phyloP scores from a whole-genome alignment of 345 rosid species.

The Brassica nigra region DNA sequence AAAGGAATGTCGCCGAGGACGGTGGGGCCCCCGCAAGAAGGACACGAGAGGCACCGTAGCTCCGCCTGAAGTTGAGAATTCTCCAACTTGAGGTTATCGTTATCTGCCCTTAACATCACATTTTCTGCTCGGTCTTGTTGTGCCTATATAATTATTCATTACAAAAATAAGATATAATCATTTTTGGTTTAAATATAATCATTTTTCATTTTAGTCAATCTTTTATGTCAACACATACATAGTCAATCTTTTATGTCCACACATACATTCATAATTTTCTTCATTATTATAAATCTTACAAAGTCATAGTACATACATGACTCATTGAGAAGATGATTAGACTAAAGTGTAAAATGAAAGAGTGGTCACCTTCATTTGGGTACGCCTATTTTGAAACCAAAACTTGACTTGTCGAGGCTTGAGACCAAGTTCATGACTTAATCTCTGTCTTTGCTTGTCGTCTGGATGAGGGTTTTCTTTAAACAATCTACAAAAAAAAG shows the following conservation, averaged over 20 bases:
- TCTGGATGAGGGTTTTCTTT: slow-evolving; percentile 97
- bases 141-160: slow-evolving; percentile 51
- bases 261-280: not conserved
- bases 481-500: slow-evolving; percentile 59
- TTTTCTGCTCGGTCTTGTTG: slow-evolving; percentile 90
- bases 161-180: not conserved
- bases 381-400: slow-evolving; percentile 98
- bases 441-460: slow-evolving; percentile 82
- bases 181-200: too few relatives aligned
- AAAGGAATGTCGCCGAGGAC: slow-evolving; percentile 68
- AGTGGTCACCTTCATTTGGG: slow-evolving; percentile 82
- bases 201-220: not conserved
- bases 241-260: not conserved
- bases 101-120: slow-evolving; percentile 73
- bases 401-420: slow-evolving; percentile 98
- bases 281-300: not conserved
- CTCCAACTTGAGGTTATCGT: slow-evolving; percentile 70
- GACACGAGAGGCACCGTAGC: slow-evolving; percentile 66
- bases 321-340: not conserved
- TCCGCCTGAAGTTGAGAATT: slow-evolving; percentile 78
- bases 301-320: not conserved
- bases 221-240: not conserved
- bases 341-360: not conserved
- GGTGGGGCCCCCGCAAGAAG: slow-evolving; percentile 75
- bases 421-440: slow-evolving; percentile 91